These are phyloP conservation scores for Xylaria sp. DNA, from an alignment of 2,329 filamentous ascomycete genomes.

Conservation along the genomic window DNA sequence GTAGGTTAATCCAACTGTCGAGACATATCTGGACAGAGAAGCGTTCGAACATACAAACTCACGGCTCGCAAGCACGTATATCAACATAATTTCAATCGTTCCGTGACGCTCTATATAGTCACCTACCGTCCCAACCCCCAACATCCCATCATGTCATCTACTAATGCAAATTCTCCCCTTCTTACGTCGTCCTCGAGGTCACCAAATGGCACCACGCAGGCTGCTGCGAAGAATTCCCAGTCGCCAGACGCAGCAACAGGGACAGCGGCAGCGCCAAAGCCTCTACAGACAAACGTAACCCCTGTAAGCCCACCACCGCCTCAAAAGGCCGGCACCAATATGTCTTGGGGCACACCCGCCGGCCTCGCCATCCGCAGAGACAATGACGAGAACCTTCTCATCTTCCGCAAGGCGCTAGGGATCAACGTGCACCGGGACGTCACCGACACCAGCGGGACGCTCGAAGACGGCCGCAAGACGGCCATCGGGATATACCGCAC, in stretches of 20 bases:
- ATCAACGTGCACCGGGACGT: constrained; percentile 52
- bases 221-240: constrained; percentile 14
- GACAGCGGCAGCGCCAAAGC: constrained; percentile 7
- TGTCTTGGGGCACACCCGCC: constrained; percentile 53
- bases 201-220: constrained; percentile 6
- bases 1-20: not conserved
- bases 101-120: not conserved
- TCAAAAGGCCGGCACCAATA: constrained; percentile 47
- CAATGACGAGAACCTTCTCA: constrained; percentile 55
- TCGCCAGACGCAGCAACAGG: constrained; percentile 23
- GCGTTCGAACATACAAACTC: not conserved
- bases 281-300: constrained; percentile 10
- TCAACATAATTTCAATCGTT: not conserved
- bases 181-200: not conserved
- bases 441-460: constrained; percentile 42
- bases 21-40: not conserved
- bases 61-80: not conserved
- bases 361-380: constrained; percentile 51
- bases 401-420: constrained; percentile 58
- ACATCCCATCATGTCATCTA: constrained; percentile 16
- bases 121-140: not conserved
- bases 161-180: constrained; percentile 16
- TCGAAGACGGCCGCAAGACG: constrained; percentile 52
- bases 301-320: constrained; percentile 16
- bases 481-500: constrained; percentile 57